A percentile compares a stretch with the other conserved stretches of the same genome.
Evolutionary conservation across 148 eudicot species (phyloP).

Genomic region (Mesembryanthemum crystallinum): DNA sequence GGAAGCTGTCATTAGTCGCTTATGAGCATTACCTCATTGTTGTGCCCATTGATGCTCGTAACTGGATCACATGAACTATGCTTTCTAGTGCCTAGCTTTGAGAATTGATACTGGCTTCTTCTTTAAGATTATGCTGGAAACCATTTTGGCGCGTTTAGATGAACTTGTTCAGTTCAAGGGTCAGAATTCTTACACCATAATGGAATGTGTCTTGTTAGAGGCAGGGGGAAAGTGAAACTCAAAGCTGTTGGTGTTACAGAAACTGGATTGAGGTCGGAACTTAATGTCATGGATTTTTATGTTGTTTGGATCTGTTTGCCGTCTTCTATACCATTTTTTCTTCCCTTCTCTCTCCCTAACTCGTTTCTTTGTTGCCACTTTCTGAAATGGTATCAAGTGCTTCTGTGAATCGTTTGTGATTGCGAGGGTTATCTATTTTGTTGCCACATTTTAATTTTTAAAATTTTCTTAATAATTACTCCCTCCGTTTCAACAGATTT

Average conservation of each 20-base stretch:
- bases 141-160: not conserved
- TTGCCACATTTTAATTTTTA: too few relatives aligned
- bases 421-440: too few relatives aligned
- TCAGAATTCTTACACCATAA: not conserved
- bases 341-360: too few relatives aligned
- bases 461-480: too few relatives aligned
- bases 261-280: not conserved
- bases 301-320: not conserved
- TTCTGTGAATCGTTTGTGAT: too few relatives aligned
- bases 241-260: not conserved
- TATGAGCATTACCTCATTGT: conserved; percentile 41
- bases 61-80: not conserved
- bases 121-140: not conserved
- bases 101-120: not conserved
- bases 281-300: not conserved
- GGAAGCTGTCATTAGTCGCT: conserved; percentile 78
- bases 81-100: conserved; percentile 5
- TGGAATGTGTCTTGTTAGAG: not conserved
- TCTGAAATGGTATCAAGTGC: too few relatives aligned
- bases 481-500: too few relatives aligned
- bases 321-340: not conserved
- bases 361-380: too few relatives aligned
- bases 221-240: not conserved
- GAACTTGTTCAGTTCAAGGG: not conserved
- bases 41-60: too few relatives aligned